Evolutionary conservation across 306 rosid species (phyloP), one percentile per base, ranked within the genome.

Genomic region (Sindora glabra): DNA sequence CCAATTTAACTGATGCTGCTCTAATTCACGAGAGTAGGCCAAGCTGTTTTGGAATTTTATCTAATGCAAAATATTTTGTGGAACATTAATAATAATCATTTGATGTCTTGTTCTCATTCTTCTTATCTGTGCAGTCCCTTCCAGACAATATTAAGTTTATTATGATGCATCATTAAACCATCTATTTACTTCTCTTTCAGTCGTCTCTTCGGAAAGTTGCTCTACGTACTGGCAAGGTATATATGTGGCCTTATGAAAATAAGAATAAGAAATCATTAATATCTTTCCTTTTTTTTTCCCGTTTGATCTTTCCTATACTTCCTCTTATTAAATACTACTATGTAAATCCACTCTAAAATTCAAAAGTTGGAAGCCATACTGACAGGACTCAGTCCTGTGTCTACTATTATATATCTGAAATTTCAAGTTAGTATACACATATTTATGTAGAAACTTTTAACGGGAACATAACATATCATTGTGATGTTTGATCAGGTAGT

Each of bases 211-310:
- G 98, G 58, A 83, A 70, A 77, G 96, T 92, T 10, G 77, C 79
- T 70, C 91, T 92, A 77, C 83, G 16, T 47, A 78, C 90, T 19
- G 96, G 98, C 36, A 83, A 88, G 98, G 98, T 92, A 79, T 46
- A 9, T n/a, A n/a, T n/a, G n/a, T n/a, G n/a, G n/a, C n/a, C n/a
- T n/a, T n/a, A n/a, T n/a, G n/a, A n/a, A n/a, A n/a, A n/a, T n/a
- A n/a, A n/a, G n/a, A n/a, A n/a, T n/a, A n/a, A n/a, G n/a, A n/a
- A n/a, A n/a, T n/a, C n/a, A n/a, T n/a, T n/a, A n/a, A n/a, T n/a
- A n/a, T n/a, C n/a, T n/a, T n/a, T n/a, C n/a, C n/a, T 30, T 9
- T 30, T 14, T 11, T 17, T 24, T 37, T 13, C 40, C 42, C 22
- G 30, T 14, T 27, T 64, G 29, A 25, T 64, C 19, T 49, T 26